Conservation (phyloP, 2,329 filamentous ascomycete genomes). For the Metarhizium brunneum region DNA sequence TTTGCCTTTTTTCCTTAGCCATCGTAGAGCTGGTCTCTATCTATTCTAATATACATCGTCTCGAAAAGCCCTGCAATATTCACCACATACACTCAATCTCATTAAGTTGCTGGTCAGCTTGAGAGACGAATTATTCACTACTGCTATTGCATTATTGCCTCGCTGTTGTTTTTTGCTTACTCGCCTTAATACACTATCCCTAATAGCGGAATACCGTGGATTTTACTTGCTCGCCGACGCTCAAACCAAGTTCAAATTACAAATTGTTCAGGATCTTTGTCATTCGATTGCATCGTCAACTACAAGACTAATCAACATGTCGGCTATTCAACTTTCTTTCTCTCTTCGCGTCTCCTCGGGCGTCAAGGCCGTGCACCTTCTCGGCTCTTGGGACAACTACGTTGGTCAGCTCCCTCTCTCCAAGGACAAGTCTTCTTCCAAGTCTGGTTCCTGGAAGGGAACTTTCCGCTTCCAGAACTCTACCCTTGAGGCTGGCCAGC, state of each 20-base stretch:
- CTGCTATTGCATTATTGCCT: conserved; percentile 10
- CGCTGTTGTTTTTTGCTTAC: conserved; percentile 14
- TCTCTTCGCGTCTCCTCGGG: conserved; percentile 90
- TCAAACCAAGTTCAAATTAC: conserved; percentile 10
- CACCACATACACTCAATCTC: background rate
- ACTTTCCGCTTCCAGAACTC: conserved; percentile 90
- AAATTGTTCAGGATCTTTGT: conserved; percentile 20
- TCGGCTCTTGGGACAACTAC: conserved; percentile 99
- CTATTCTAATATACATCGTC: conserved; percentile 22
- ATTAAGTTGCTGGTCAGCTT: conserved; percentile 33
- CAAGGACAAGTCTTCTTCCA: conserved; percentile 73
- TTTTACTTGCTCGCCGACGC: conserved; percentile 46
- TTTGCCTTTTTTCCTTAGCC: conserved; percentile 28
- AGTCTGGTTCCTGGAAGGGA: conserved; percentile 88
- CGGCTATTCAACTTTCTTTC: conserved; percentile 89
- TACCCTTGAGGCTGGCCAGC: conserved; percentile 77
- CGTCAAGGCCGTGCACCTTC: conserved; percentile 94
- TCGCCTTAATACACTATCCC: conserved; percentile 23
- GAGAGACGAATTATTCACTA: conserved; percentile 18
- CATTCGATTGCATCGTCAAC: conserved; percentile 11
- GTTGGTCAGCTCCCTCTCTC: conserved; percentile 86
- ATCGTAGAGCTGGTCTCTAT: conserved; percentile 48
- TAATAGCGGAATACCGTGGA: conserved; percentile 42
- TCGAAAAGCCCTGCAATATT: conserved; percentile 9
- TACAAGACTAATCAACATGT: conserved; percentile 49